Conservation (phyloP, 179 eudicot species). For the Spinacia oleracea region DNA sequence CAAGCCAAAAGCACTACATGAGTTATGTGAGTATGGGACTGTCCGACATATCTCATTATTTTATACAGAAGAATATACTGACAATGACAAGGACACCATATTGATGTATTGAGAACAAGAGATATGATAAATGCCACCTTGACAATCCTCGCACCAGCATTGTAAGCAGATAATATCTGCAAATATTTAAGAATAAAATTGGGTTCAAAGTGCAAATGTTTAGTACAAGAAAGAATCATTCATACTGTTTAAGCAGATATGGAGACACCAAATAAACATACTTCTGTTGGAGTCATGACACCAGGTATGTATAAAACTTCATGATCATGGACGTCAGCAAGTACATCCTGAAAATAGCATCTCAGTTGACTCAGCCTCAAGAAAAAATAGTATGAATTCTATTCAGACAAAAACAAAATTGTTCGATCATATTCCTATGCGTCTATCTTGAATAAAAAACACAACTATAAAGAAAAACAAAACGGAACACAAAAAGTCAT, state of each 20-base stretch:
- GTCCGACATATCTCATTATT: background rate
- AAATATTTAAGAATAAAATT: background rate
- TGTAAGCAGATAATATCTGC: constrained; percentile 70
- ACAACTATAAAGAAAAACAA: background rate
- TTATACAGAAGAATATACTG: background rate
- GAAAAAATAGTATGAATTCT: no score
- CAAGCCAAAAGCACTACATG: constrained; percentile 5
- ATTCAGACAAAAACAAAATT: background rate
- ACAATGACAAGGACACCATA: constrained; percentile 14
- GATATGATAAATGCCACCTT: constrained; percentile 48
- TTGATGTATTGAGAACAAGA: constrained; percentile 6
- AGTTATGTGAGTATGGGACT: background rate
- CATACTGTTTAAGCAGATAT: background rate
- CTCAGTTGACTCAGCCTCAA: background rate
- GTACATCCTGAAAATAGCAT: constrained; percentile 46
- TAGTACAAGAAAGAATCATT: background rate
- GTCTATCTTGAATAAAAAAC: background rate
- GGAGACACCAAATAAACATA: constrained; percentile 21
- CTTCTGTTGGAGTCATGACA: constrained; percentile 94
- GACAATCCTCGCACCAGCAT: constrained; percentile 74
- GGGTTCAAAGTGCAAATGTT: background rate
- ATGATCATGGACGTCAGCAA: constrained; percentile 39
- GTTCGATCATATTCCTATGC: background rate
- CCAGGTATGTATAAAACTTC: constrained; percentile 84
- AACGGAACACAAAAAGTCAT: background rate